Evolutionary conservation across 1,139 yeast species (phyloP).

Genomic region (Meyerozyma sp.): DNA sequence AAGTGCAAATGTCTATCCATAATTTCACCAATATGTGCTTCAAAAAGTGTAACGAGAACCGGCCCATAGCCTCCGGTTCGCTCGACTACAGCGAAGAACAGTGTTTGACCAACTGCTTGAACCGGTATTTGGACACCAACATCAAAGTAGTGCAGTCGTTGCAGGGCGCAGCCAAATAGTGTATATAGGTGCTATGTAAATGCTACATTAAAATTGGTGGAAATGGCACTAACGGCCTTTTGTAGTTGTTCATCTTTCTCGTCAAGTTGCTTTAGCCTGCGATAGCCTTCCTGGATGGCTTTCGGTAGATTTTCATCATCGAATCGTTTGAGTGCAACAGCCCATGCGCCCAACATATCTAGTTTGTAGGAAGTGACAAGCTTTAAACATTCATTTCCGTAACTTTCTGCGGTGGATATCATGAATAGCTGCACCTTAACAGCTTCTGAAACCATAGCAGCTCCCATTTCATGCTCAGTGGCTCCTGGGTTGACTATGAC

Average conservation of each 20-base stretch:
- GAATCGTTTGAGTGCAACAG: constrained; percentile 7
- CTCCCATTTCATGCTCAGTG: constrained; percentile 15
- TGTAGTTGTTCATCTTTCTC: neutral
- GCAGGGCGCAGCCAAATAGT: constrained; percentile 1
- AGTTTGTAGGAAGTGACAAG: constrained; percentile 24
- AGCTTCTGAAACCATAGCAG: constrained; percentile 9
- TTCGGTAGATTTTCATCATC: neutral
- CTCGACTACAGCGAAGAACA: constrained; percentile 58
- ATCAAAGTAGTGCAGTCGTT: constrained; percentile 66
- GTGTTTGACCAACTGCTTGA: constrained; percentile 77
- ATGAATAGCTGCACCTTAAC: constrained; percentile 9
- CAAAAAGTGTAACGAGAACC: constrained; percentile 66
- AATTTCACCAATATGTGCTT: constrained; percentile 87
- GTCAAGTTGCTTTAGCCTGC: neutral
- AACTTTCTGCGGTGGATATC: constrained; percentile 5
- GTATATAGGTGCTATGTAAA: constrained; percentile 1
- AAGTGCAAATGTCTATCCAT: constrained; percentile 82
- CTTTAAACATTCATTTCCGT: constrained; percentile 13
- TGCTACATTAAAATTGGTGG: neutral
- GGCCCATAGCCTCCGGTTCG: constrained; percentile 44
- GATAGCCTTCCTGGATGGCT: neutral
- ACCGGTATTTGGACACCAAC: constrained; percentile 83
- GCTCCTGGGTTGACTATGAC: constrained; percentile 24
- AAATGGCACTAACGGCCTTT: neutral
- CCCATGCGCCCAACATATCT: constrained; percentile 33